phyloP scores from a whole-genome alignment of 2,329 filamentous ascomycete genomes.

The Mycogone perniciosa region DNA sequence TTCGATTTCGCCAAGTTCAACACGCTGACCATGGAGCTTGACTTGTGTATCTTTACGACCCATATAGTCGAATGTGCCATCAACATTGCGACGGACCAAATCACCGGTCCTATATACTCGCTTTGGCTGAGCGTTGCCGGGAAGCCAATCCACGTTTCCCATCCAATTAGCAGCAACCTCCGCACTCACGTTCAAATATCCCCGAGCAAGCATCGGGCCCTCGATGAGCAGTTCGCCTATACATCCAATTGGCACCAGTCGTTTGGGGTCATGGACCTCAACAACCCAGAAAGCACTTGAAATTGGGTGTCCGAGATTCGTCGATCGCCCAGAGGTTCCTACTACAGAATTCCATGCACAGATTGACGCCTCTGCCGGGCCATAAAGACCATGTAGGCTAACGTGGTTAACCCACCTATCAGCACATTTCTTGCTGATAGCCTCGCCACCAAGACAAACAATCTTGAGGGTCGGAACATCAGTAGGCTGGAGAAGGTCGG shows the following conservation, averaged over 20 bases:
- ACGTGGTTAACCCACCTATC: conserved; percentile 13
- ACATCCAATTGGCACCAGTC: conserved; percentile 18
- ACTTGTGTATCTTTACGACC: conserved; percentile 52
- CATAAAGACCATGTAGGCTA: conserved; percentile 24
- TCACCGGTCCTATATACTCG: conserved; percentile 40
- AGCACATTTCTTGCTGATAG: neutral
- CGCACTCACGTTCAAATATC: conserved; percentile 34
- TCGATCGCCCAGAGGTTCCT: neutral
- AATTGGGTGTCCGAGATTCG: conserved; percentile 4
- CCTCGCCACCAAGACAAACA: conserved; percentile 6
- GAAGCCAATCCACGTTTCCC: conserved; percentile 1
- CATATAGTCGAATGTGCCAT: conserved; percentile 35
- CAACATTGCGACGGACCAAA: conserved; percentile 32
- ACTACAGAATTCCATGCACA: conserved; percentile 5
- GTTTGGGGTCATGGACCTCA: conserved; percentile 14
- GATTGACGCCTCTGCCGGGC: neutral
- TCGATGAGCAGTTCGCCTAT: conserved; percentile 30
- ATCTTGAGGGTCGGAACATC: conserved; percentile 3
- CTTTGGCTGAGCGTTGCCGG: neutral
- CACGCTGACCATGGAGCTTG: conserved; percentile 48
- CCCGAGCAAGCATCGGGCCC: conserved; percentile 40
- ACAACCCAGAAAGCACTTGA: conserved; percentile 18
- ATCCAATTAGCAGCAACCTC: conserved; percentile 18
- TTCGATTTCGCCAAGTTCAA: conserved; percentile 35
- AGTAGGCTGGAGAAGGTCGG: neutral